A percentile compares a stretch with the other conserved stretches of the same genome.
phyloP scores from a whole-genome alignment of 805 yeast species.

The Cephaloascus albidus region DNA sequence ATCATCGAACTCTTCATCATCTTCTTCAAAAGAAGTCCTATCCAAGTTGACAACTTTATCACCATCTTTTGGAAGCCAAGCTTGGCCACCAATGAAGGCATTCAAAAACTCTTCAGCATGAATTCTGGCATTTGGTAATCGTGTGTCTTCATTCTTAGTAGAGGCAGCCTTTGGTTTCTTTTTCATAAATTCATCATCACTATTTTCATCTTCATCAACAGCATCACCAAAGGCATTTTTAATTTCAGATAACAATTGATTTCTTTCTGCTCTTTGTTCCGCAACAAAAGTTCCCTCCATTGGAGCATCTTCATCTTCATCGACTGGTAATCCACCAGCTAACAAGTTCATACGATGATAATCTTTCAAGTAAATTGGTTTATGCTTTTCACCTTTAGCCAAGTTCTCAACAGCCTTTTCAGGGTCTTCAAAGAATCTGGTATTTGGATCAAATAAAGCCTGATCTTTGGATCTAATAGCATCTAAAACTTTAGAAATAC shows the following conservation, averaged over 20 bases:
- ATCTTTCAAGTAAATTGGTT: constrained; percentile 85
- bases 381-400: constrained; percentile 30
- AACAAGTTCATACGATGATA: constrained; percentile 80
- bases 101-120: constrained; percentile 65
- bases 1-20: constrained; percentile 83
- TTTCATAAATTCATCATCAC: constrained; percentile 43
- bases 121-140: constrained; percentile 48
- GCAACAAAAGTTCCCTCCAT: constrained; percentile 62
- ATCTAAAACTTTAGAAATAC: constrained; percentile 60
- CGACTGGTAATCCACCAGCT: constrained; percentile 50
- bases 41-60: constrained; percentile 49
- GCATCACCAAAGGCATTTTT: constrained; percentile 53
- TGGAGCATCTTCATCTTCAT: constrained; percentile 42
- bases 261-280: constrained; percentile 69
- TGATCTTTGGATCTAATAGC: constrained; percentile 66
- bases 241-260: constrained; percentile 67
- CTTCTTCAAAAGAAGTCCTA: constrained; percentile 40
- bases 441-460: constrained; percentile 54
- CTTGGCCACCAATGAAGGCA: constrained; percentile 65
- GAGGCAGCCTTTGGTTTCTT: constrained; percentile 37
- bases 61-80: constrained; percentile 78
- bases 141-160: constrained; percentile 4
- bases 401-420: constrained; percentile 24
- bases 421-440: constrained; percentile 65
- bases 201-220: constrained; percentile 34